Conservation (phyloP, 306 rosid genomes). For the Sicyos edulis region DNA sequence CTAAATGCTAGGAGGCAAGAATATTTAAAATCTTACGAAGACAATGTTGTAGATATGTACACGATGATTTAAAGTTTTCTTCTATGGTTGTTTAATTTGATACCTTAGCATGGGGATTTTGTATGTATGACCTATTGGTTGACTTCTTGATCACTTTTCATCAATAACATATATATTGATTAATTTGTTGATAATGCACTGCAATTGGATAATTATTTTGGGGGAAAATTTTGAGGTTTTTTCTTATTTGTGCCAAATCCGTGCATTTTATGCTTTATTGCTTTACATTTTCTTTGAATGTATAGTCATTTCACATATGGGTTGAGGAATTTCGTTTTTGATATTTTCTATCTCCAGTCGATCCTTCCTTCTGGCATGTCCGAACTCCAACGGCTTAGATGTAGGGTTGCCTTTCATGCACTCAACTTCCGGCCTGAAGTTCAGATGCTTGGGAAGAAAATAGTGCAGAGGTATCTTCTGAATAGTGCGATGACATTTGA, state of each 20-base stretch:
- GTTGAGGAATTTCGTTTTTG: neutral
- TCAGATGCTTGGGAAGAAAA: conserved; percentile 57
- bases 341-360: conserved; percentile 47
- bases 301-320: neutral
- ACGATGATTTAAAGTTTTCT: neutral
- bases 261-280: neutral
- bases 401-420: conserved; percentile 89
- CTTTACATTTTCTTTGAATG: neutral
- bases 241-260: neutral
- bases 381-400: conserved; percentile 84
- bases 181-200: neutral
- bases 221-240: neutral
- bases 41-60: neutral
- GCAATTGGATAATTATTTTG: neutral
- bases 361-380: conserved; percentile 72
- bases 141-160: neutral
- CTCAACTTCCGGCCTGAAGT: conserved; percentile 80
- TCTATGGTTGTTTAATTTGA: neutral
- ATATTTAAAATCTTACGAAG: neutral
- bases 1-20: neutral
- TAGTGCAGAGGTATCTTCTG: conserved; percentile 67
- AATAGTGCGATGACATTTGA: neutral
- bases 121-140: neutral
- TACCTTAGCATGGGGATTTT: neutral
- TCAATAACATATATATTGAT: neutral